Evolutionary conservation across 2,329 filamentous ascomycete genomes (phyloP), one percentile per base, ranked within the genome.

Genomic region (Aspergillaceae sp.): DNA sequence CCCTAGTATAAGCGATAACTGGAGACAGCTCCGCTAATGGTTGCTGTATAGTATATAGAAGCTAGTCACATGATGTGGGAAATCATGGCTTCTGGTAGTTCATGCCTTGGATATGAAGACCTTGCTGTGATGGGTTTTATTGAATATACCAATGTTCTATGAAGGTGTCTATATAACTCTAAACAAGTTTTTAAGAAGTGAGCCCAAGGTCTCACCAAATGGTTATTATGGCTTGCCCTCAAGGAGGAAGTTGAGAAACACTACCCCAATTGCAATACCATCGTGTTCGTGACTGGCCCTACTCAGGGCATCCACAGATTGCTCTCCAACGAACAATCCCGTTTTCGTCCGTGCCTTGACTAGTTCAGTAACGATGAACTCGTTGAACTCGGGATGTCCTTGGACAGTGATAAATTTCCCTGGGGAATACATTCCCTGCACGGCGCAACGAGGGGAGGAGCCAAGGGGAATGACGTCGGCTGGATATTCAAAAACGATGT

Each of bases 311-410:
- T 87, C 84, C 46, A 79, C 67, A 55, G 79, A 91, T 49, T 84
- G 66, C 11, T 79, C 79, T 47, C 90, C 80, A 45, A 75, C 68
- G 52, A 95, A 85, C 26, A 92, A 73, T 1, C 86, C 87, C 41
- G 71, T 71, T 29, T 74, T 71, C 59, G 85, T 79, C 47, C 89
- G 76, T 49, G 76, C 69, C 49, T 77, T 73, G 45, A 91, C 66
- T 34, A 94, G 67, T 63, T 87, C 83, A 11, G 69, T 72, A 56
- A 89, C 78, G 53, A 94, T 89, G 10, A 80, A 76, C 48, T 75
- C 74, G 3, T 76, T 85, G 62, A 91, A 92, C 65, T 95, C 89
- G 0, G 88, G 89, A 64, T 94, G 88, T 4, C 87, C 88, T 70
- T 95, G 88, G 1, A 94, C 79, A 0, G 86, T 83, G 50, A 94